Evolutionary conservation across 2,329 filamentous ascomycete species (phyloP).

Genomic region (Diaporthe amygdali): DNA sequence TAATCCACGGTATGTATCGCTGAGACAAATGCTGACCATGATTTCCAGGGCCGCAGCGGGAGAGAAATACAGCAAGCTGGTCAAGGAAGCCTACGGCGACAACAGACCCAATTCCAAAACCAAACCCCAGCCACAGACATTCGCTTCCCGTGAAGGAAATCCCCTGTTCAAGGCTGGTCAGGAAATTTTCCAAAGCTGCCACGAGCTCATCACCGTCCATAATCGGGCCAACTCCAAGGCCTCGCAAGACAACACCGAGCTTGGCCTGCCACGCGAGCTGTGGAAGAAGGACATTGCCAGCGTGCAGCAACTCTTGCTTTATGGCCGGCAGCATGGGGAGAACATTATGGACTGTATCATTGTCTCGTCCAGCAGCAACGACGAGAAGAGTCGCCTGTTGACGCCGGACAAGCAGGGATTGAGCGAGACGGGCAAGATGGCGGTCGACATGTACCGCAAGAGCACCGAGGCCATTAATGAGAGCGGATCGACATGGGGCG

Average conservation of each 20-base stretch:
- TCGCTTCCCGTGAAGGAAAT: conserved; percentile 17
- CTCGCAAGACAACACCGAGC: conserved; percentile 22
- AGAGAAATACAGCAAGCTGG: conserved; percentile 16
- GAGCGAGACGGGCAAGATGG: conserved; percentile 34
- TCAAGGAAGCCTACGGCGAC: neutral
- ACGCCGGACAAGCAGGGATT: conserved; percentile 25
- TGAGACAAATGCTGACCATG: neutral
- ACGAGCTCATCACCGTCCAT: conserved; percentile 36
- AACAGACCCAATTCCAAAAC: neutral
- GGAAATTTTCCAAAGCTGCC: conserved; percentile 29
- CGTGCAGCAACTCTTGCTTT: conserved; percentile 36
- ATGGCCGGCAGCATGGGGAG: conserved; percentile 37
- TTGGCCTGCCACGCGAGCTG: conserved; percentile 31
- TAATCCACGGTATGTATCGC: neutral
- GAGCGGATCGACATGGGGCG: conserved; percentile 24
- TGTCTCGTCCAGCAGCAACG: conserved; percentile 5
- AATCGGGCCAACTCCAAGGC: conserved; percentile 33
- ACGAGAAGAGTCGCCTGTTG: conserved; percentile 12
- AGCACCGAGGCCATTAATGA: conserved; percentile 29
- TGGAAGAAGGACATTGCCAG: conserved; percentile 41
- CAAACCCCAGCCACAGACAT: neutral
- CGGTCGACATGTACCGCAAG: conserved; percentile 37
- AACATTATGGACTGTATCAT: conserved; percentile 31
- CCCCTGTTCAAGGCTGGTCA: conserved; percentile 32
- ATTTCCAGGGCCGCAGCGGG: neutral